Evolutionary conservation across 2,329 filamentous ascomycete species (phyloP).

Genomic region (Venturia nashicola): DNA sequence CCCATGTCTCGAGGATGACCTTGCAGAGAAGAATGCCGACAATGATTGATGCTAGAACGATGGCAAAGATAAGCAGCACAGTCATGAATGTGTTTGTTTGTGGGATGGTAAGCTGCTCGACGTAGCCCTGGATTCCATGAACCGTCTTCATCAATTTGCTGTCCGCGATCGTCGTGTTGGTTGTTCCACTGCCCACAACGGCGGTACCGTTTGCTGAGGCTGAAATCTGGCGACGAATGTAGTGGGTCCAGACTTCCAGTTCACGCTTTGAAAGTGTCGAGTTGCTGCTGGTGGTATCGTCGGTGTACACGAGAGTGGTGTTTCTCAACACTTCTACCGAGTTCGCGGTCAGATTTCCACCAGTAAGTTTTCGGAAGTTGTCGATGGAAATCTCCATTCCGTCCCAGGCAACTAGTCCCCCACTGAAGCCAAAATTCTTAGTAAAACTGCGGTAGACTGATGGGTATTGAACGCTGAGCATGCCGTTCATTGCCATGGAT

Average conservation of each 20-base stretch:
- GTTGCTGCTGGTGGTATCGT: slow-evolving; percentile 25
- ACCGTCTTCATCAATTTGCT: slow-evolving; percentile 44
- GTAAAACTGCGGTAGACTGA: slow-evolving; percentile 78
- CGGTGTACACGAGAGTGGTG: slow-evolving; percentile 54
- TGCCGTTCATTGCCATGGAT: slow-evolving; percentile 86
- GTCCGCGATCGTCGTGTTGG: slow-evolving; percentile 18
- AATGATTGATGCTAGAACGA: slow-evolving; percentile 70
- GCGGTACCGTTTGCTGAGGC: slow-evolving; percentile 17
- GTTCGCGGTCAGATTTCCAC: slow-evolving; percentile 74
- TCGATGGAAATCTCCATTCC: slow-evolving; percentile 73
- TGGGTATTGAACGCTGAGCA: slow-evolving; percentile 85
- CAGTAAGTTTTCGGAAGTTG: slow-evolving; percentile 64
- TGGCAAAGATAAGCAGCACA: slow-evolving; percentile 75
- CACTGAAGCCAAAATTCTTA: slow-evolving; percentile 89
- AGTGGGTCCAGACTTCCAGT: slow-evolving; percentile 20
- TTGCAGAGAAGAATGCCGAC: slow-evolving; percentile 84
- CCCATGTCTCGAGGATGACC: slow-evolving; percentile 81
- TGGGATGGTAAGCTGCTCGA: slow-evolving; percentile 74
- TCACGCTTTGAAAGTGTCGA: slow-evolving; percentile 15
- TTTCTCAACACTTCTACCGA: slow-evolving; percentile 66
- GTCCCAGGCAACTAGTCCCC: slow-evolving; percentile 73
- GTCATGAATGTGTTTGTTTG: slow-evolving; percentile 94
- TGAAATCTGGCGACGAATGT: slow-evolving; percentile 28
- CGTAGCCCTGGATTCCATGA: slow-evolving; percentile 67
- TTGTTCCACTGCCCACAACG: slow-evolving; percentile 13